Evolutionary conservation across 768 basidiomycete species (phyloP).

Genomic region (Podaxis rugospora): DNA sequence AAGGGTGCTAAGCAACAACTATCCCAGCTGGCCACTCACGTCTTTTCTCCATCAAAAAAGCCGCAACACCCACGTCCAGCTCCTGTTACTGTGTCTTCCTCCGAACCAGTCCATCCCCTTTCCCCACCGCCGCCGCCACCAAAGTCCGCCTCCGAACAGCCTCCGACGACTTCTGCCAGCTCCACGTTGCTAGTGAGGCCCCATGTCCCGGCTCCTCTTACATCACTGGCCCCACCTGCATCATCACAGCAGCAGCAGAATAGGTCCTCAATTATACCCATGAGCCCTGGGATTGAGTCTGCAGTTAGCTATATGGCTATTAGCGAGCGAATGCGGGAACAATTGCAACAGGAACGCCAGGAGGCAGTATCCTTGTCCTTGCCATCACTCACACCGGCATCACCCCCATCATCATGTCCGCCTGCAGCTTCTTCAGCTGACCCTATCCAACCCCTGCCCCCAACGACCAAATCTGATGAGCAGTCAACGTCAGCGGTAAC

Average conservation of each 20-base stretch:
- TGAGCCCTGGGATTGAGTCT: conserved; percentile 53
- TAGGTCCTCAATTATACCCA: conserved; percentile 48
- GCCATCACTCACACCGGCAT: neutral
- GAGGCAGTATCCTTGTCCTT: neutral
- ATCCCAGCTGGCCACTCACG: conserved; percentile 29
- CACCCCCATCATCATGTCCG: neutral
- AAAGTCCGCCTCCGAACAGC: conserved; percentile 22
- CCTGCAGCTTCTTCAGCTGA: neutral
- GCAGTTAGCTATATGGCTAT: conserved; percentile 54
- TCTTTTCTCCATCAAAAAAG: conserved; percentile 28
- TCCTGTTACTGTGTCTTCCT: conserved; percentile 11
- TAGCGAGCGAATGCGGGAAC: conserved; percentile 16
- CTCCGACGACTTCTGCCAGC: neutral
- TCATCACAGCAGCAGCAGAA: conserved; percentile 21
- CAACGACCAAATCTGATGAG: conserved; percentile 17
- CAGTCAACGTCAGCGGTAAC: conserved; percentile 9
- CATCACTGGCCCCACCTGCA: neutral
- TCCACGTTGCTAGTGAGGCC: conserved; percentile 13
- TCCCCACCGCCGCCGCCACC: conserved; percentile 19
- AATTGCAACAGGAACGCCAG: conserved; percentile 2
- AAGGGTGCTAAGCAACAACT: conserved; percentile 28
- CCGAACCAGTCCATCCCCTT: conserved; percentile 31
- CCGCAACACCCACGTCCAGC: conserved; percentile 18
- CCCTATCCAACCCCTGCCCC: conserved; percentile 10
- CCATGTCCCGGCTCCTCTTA: conserved; percentile 15